Conservation (phyloP, 805 yeast genomes). For the Tetrapisispora nanseiensis region DNA sequence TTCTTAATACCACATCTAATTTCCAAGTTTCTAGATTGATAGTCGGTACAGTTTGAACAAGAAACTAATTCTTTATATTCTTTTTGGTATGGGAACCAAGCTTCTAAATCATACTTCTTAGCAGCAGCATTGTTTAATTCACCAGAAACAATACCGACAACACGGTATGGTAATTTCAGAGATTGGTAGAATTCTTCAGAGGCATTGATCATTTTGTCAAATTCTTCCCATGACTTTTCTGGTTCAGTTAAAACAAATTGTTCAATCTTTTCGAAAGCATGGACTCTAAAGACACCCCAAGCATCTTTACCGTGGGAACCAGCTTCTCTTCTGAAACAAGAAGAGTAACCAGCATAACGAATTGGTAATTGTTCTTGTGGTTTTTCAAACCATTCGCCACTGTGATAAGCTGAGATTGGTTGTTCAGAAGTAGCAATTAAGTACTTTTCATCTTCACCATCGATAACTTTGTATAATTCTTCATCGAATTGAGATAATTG, state of each 20-base stretch:
- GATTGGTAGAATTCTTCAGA: constrained; percentile 92
- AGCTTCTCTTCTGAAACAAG: constrained; percentile 99
- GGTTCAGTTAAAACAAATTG: constrained; percentile 95
- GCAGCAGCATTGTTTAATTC: constrained; percentile 99
- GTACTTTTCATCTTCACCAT: constrained; percentile 96
- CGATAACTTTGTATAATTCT: constrained; percentile 92
- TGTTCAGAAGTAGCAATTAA: constrained; percentile 98
- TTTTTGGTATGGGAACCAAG: constrained; percentile 99
- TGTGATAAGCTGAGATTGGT: constrained; percentile 96
- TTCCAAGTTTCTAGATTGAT: constrained; percentile 96
- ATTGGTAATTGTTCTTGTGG: constrained; percentile 95
- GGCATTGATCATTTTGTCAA: constrained; percentile 84
- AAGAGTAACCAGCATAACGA: constrained; percentile 94
- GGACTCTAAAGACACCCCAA: constrained; percentile 99
- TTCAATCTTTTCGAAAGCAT: constrained; percentile 96
- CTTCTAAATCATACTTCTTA: constrained; percentile 96
- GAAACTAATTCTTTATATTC: constrained; percentile 97
- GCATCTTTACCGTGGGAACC: constrained; percentile 99
- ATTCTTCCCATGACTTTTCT: constrained; percentile 95
- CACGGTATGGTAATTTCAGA: constrained; percentile 88
- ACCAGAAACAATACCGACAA: constrained; percentile 96
- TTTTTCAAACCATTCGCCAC: constrained; percentile 96
- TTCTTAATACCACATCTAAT: constrained; percentile 98
- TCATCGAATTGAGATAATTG: constrained; percentile 97
- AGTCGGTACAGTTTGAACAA: constrained; percentile 98